Evolutionary conservation across 805 yeast species (phyloP), one percentile per base, ranked within the genome.

Genomic region (Wickerhamomyces strasburgensis): DNA sequence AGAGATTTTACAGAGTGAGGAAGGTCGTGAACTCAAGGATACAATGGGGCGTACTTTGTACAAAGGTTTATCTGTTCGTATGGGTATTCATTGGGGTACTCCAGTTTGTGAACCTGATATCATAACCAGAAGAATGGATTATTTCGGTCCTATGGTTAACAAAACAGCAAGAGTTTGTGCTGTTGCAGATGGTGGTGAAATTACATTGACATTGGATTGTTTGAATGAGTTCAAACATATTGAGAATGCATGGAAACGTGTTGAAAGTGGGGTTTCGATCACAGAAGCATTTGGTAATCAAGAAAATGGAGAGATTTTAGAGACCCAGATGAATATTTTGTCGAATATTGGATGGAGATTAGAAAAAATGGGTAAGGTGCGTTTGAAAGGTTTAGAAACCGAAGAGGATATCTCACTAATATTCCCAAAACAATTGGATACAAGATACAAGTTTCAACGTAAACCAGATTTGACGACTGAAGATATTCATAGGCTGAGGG

Each of bases 71-170:
- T 84, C 95, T 1, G 99, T 93, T 8, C 75, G 99, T 55, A 93
- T 93, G 98, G 99, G 99, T 43, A 75, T 87, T 29, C 98, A 93
- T 60, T 93, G 98, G 95, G 99, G 99, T 45, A 71, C 83, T 1
- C 98, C 99, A 0, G 97, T 90, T 29, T 86, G 95, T 52, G 99
- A 93, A 59, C 75, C 83, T 6, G 99, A 93, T 65, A 82, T 90
- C 42, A 89, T 89, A 37, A 93, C 98, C 0, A 78, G 88, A 48
- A 78, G 99, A 66, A 93, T 93, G 98, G 99, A 93, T 63, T 93
- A 93, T 61, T 84, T 93, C 51, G 99, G 99, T 0, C 98, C 99
- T 0, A 89, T 93, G 88, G 99, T 93, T 23, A 93, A 93, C 54
- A 72, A 96, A 35, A 86, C 99, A 1, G 81, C 98, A 1, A 73